These are phyloP conservation scores for Aspergillus brunneoviolaceus DNA, from an alignment of 2,329 filamentous ascomycete genomes.

Conservation along the genomic window DNA sequence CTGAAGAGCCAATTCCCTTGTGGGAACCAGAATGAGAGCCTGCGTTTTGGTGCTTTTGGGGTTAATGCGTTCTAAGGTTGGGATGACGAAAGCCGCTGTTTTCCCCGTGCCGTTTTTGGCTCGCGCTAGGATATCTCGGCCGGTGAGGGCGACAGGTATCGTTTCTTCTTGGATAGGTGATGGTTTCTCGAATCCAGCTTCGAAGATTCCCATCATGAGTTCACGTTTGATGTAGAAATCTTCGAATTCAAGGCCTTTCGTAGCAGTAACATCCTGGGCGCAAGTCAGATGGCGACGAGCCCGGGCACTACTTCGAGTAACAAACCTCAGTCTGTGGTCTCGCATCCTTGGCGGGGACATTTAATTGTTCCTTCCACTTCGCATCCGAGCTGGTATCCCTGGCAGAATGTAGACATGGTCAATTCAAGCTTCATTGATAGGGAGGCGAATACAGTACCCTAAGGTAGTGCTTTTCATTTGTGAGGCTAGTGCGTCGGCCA, in stretches of 20 bases:
- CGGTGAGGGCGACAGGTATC: slow-evolving; percentile 92
- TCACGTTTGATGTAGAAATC: slow-evolving; percentile 94
- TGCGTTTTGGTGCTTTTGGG: slow-evolving; percentile 96
- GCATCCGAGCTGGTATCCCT: slow-evolving; percentile 42
- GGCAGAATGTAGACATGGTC: slow-evolving; percentile 16
- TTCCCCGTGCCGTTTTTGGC: slow-evolving; percentile 99
- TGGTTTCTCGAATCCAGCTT: slow-evolving; percentile 97
- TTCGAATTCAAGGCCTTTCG: slow-evolving; percentile 96
- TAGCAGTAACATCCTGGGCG: slow-evolving; percentile 88
- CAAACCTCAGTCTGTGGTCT: slow-evolving; percentile 52
- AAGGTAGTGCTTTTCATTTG: slow-evolving; percentile 47
- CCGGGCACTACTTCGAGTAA: slow-evolving; percentile 1
- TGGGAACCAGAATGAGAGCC: slow-evolving; percentile 93
- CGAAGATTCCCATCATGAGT: slow-evolving; percentile 98
- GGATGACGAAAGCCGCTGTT: slow-evolving; percentile 96
- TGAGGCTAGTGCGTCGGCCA: slow-evolving; percentile 47
- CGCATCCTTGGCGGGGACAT: slow-evolving; percentile 48
- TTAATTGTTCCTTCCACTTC: slow-evolving; percentile 48
- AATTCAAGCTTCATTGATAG: slow-evolving; percentile 5
- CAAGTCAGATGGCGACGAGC: slow-evolving; percentile 18
- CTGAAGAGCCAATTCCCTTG: slow-evolving; percentile 93
- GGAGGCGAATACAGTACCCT: slow-evolving; percentile 31
- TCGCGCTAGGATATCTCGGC: slow-evolving; percentile 89
- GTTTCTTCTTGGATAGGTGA: slow-evolving; percentile 99
- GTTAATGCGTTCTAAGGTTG: slow-evolving; percentile 92